Evolutionary conservation across 2,329 filamentous ascomycete species (phyloP).

Genomic region (Beauveria asiatica): DNA sequence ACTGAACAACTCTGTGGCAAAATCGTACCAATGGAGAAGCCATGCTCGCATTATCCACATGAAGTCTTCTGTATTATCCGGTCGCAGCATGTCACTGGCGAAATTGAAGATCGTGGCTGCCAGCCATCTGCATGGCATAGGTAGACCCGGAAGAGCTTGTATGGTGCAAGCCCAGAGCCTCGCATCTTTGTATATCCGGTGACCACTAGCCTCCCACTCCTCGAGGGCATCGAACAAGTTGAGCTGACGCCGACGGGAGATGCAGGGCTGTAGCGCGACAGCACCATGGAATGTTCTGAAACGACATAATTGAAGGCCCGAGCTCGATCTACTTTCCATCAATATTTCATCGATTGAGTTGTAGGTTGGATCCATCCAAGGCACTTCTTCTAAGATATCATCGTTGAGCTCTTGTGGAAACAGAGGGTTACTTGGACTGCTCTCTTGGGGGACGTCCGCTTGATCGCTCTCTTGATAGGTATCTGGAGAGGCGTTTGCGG

Average conservation of each 20-base stretch:
- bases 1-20: constrained; percentile 19
- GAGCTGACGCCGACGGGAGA: constrained; percentile 13
- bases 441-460: background rate
- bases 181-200: constrained; percentile 21
- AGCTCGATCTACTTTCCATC: background rate
- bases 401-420: background rate
- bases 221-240: constrained; percentile 18
- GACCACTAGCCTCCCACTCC: constrained; percentile 16
- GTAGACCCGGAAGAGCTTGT: constrained; percentile 18
- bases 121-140: constrained; percentile 24
- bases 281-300: constrained; percentile 21
- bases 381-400: constrained; percentile 14
- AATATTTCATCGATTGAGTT: background rate
- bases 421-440: background rate
- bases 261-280: constrained; percentile 24
- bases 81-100: constrained; percentile 20
- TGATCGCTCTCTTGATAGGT: background rate
- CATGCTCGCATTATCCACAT: constrained; percentile 21
- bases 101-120: constrained; percentile 25
- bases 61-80: constrained; percentile 10
- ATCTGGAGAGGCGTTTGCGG: background rate
- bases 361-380: constrained; percentile 19
- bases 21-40: constrained; percentile 22
- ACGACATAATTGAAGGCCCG: constrained; percentile 13
- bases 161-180: constrained; percentile 24